Percentiles rank a stretch among this genome's conserved stretches.
phyloP scores from a whole-genome alignment of 345 rosid species.

The Psidium guajava region DNA sequence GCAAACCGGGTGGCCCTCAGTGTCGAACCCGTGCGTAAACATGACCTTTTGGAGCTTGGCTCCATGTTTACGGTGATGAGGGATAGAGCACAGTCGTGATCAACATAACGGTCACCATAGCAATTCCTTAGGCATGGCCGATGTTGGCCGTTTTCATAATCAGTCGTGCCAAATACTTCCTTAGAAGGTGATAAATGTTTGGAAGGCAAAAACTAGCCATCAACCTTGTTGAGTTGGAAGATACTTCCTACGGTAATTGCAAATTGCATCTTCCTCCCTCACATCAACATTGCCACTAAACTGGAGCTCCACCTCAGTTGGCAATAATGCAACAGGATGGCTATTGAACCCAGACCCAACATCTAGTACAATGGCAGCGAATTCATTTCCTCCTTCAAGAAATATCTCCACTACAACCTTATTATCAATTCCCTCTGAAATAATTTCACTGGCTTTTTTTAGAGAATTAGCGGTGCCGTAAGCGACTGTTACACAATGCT shows the following conservation, averaged over 20 bases:
- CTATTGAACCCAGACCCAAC: slow-evolving; percentile 69
- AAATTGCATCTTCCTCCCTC: slow-evolving; percentile 67
- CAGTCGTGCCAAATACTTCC: slow-evolving; percentile 33
- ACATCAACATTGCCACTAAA: slow-evolving; percentile 48
- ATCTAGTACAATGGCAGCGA: slow-evolving; percentile 86
- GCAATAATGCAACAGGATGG: slow-evolving; percentile 71
- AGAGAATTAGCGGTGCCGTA: slow-evolving; percentile 76
- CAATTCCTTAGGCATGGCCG: no score
- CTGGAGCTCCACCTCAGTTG: slow-evolving; percentile 96
- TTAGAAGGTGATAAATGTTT: slow-evolving; percentile 24
- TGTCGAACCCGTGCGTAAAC: no score
- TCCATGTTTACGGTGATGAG: no score
- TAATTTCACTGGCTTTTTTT: slow-evolving; percentile 52
- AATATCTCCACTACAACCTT: slow-evolving; percentile 65
- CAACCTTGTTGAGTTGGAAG: slow-evolving; percentile 91
- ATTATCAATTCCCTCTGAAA: slow-evolving; percentile 79
- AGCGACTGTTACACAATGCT: slow-evolving; percentile 91
- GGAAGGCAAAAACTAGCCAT: slow-evolving; percentile 87
- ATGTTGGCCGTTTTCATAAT: no score
- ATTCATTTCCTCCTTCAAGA: slow-evolving; percentile 82
- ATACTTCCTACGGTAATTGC: slow-evolving; percentile 87
- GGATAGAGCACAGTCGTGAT: no score
- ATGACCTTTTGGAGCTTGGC: no score
- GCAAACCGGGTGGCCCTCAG: no score
- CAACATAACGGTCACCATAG: no score